Conservation (phyloP, 176 grass and related monocot genomes). For the Bonia amplexicaulis region DNA sequence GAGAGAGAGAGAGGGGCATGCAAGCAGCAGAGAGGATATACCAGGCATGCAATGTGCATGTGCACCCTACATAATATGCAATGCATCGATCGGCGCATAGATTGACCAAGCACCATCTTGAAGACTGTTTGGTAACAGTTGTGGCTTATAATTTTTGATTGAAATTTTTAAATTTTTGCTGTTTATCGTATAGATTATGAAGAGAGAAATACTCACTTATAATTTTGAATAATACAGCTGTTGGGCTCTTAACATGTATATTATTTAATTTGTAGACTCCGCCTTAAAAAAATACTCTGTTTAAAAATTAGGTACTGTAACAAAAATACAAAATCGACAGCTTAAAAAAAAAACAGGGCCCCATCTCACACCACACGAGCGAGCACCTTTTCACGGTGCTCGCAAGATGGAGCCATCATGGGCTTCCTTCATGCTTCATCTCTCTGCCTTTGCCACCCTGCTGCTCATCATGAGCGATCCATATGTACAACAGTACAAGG, state of each 20-base stretch:
- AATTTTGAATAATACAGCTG: too few relatives aligned
- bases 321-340: too few relatives aligned
- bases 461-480: slow-evolving; percentile 19
- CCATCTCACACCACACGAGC: slow-evolving; percentile 18
- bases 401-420: slow-evolving; percentile 47
- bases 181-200: too few relatives aligned
- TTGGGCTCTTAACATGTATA: too few relatives aligned
- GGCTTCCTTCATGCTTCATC: not conserved
- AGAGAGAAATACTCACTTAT: too few relatives aligned
- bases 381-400: slow-evolving; percentile 26
- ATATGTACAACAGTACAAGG: not conserved
- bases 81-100: not conserved
- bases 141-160: too few relatives aligned
- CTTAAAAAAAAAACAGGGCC: too few relatives aligned
- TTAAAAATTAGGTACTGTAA: too few relatives aligned
- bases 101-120: not conserved
- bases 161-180: too few relatives aligned
- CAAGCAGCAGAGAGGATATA: not conserved
- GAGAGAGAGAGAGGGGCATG: not conserved
- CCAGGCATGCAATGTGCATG: not conserved
- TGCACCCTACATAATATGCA: not conserved
- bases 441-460: not conserved
- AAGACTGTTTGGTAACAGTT: too few relatives aligned
- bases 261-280: too few relatives aligned
- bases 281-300: too few relatives aligned